phyloP scores from a whole-genome alignment of 164 flowering plant species.

The Sedum album region DNA sequence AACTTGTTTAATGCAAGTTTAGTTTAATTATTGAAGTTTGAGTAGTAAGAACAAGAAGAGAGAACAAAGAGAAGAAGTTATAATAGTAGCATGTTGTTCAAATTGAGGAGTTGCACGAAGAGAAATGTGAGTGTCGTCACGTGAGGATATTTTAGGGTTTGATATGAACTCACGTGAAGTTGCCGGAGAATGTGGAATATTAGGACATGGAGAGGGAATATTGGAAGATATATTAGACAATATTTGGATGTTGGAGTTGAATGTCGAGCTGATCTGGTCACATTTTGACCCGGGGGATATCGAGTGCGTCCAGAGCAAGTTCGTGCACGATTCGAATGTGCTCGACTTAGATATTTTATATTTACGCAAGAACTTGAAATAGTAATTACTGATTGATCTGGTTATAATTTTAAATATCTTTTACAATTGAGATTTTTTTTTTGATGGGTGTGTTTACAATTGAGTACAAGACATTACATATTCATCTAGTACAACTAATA shows the following conservation, averaged over 20 bases:
- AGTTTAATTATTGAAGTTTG: not conserved
- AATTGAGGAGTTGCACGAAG: not conserved
- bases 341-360: not conserved
- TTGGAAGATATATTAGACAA: constrained; percentile 35
- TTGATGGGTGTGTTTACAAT: too few relatives aligned
- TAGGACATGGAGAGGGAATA: constrained; percentile 69
- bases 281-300: not conserved
- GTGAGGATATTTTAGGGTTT: not conserved
- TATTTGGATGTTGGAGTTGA: constrained; percentile 26
- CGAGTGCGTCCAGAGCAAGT: not conserved
- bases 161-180: not conserved
- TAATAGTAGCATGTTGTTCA: not conserved
- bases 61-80: not conserved
- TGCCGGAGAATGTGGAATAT: constrained; percentile 20
- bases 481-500: too few relatives aligned
- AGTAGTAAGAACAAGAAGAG: constrained; percentile 1
- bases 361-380: too few relatives aligned
- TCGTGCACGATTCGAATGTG: not conserved
- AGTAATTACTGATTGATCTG: too few relatives aligned
- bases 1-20: constrained; percentile 1
- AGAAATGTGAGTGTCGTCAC: not conserved
- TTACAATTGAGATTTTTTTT: too few relatives aligned
- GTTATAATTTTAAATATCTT: too few relatives aligned
- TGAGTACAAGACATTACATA: too few relatives aligned
- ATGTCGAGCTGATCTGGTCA: not conserved